Evolutionary conservation across 495 filamentous ascomycete species (phyloP), one percentile per base, ranked within the genome.

Genomic region (Cercophora sp.): DNA sequence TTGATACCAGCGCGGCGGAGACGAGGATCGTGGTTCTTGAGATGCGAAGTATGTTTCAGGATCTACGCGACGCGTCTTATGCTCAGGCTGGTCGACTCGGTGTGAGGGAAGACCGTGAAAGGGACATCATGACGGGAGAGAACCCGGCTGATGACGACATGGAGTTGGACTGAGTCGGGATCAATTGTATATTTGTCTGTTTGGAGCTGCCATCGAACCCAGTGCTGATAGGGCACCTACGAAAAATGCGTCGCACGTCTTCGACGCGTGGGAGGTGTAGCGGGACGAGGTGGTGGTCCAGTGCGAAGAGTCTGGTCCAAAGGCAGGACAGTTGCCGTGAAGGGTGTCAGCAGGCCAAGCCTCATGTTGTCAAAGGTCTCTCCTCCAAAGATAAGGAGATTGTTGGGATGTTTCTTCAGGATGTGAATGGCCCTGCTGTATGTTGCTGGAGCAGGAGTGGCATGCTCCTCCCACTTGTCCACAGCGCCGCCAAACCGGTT

Each of bases 401-500:
- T 56, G 42, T 66, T 47, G 15, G 60, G 54, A 31, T 65, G 62
- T 20, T 69, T 58, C n/a, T 58, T 56, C 32, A 79, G 48, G 0
- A 81, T 67, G 31, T 74, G 62, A 54, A 83, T 55, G 51, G 69
- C 62, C 10, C 79, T 51, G 2, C 78, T 77, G 57, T 84, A 84
- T 19, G 68, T 69, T 5, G 58, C 59, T 0, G 58, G 53, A 50
- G 77, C 71, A 0, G 72, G 72, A 1, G 75, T 80, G 9, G 55
- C 32, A 5, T 81, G 63, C 51, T 69, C 73, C 34, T 72, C 76
- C 84, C 84, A 86, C 23, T 76, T 65, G 20, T 70, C 72, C 2
- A 59, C 54, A 32, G 74, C 72, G 4, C 83, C 83, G n/a, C 85
- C 66, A 5, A 66, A 69, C 44, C 71, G 66, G 57, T 86, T 87